phyloP scores from a whole-genome alignment of 306 rosid genomes.

The Psophocarpus tetragonolobus region DNA sequence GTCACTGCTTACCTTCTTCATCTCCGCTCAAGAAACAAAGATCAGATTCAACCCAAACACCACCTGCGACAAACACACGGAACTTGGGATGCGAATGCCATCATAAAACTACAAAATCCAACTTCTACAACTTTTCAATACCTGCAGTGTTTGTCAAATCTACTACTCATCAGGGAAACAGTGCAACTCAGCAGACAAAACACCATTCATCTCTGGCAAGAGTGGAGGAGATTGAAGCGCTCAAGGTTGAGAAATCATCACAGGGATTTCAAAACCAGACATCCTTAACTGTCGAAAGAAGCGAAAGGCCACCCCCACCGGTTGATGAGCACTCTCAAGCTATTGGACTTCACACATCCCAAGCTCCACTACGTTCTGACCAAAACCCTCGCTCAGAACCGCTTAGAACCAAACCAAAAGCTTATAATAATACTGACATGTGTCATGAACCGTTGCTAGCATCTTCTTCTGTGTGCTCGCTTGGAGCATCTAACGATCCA shows the following conservation, averaged over 20 bases:
- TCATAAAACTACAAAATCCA: slow-evolving; percentile 18
- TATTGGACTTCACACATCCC: not conserved
- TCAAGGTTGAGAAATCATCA: slow-evolving; percentile 23
- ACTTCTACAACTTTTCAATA: slow-evolving; percentile 42
- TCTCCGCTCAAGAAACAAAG: slow-evolving; percentile 25
- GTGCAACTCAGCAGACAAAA: slow-evolving; percentile 4
- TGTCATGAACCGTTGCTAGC: slow-evolving; percentile 6
- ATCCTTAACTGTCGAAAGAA: slow-evolving; percentile 26
- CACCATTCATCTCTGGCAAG: not conserved
- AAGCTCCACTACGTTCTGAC: not conserved
- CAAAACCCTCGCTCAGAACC: slow-evolving; percentile 22
- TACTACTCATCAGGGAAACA: not conserved
- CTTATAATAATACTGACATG: not conserved
- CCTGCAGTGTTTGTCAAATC: slow-evolving; percentile 36
- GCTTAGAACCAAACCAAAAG: slow-evolving; percentile 24
- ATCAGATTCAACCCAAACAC: slow-evolving; percentile 7
- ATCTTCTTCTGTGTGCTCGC: slow-evolving; percentile 47
- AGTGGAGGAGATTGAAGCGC: slow-evolving; percentile 10
- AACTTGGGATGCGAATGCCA: slow-evolving; percentile 23
- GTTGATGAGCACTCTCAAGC: slow-evolving; percentile 40
- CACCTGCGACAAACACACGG: not conserved
- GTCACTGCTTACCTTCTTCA: slow-evolving; percentile 15
- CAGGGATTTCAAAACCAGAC: slow-evolving; percentile 28
- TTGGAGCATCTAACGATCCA: slow-evolving; percentile 55
- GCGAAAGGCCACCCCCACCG: not conserved